A percentile compares a stretch with the other conserved stretches of the same genome.
These are phyloP conservation scores for Sugiyamaella lignohabitans DNA, from an alignment of 805 yeast genomes.

Conservation along the genomic window DNA sequence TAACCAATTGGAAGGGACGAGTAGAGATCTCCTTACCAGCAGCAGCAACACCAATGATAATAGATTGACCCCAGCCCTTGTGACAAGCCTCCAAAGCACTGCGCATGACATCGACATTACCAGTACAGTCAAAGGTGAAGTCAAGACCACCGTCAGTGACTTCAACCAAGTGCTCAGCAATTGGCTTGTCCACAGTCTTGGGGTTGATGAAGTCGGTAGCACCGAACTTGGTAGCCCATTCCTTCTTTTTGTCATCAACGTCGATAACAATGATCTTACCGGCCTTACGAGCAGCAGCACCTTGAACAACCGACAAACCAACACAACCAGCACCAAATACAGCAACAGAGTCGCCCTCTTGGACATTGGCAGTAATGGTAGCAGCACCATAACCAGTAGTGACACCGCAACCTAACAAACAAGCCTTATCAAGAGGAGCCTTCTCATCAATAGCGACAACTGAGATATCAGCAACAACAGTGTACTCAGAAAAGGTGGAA, in stretches of 20 bases:
- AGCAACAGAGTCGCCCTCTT: constrained; percentile 88
- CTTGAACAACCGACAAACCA: constrained; percentile 93
- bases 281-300: constrained; percentile 81
- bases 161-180: constrained; percentile 77
- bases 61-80: constrained; percentile 98
- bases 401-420: constrained; percentile 96
- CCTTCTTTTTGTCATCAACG: constrained; percentile 74
- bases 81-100: constrained; percentile 94
- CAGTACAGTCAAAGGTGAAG: constrained; percentile 96
- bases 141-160: constrained; percentile 97
- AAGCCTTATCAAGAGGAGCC: constrained; percentile 80
- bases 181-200: constrained; percentile 57
- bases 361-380: constrained; percentile 83
- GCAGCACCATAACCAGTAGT: constrained; percentile 99
- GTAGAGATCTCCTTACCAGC: constrained; percentile 96
- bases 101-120: constrained; percentile 93
- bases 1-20: constrained; percentile 97
- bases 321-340: constrained; percentile 98
- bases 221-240: constrained; percentile 84
- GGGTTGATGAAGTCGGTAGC: constrained; percentile 96
- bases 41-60: constrained; percentile 96
- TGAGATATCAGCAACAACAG: constrained; percentile 96
- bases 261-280: constrained; percentile 75
- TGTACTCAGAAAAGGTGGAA: constrained; percentile 93
- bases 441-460: constrained; percentile 83